Percentiles rank a stretch among this genome's conserved stretches.
Evolutionary conservation across 495 filamentous ascomycete species (phyloP).

Genomic region (Venustampulla echinocandica): DNA sequence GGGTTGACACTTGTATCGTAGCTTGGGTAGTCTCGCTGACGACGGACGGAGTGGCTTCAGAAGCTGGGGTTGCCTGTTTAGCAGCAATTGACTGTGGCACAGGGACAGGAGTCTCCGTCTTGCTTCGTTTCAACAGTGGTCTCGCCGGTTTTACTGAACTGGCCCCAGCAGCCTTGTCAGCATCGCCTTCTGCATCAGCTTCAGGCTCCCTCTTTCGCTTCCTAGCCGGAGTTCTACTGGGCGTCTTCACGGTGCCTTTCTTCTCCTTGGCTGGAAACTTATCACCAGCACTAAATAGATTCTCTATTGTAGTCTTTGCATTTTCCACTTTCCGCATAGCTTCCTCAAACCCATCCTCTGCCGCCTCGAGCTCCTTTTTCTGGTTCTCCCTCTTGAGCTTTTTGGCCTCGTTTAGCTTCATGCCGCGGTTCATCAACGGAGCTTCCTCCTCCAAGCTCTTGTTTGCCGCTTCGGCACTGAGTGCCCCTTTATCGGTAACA

Average conservation of each 20-base stretch:
- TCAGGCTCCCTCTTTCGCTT: conserved; percentile 48
- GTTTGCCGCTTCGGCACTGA: conserved; percentile 34
- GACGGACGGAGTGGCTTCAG: neutral
- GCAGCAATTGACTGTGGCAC: conserved; percentile 26
- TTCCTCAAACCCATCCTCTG: conserved; percentile 51
- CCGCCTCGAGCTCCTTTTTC: conserved; percentile 43
- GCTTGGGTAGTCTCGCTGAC: neutral
- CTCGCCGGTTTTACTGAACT: conserved; percentile 20
- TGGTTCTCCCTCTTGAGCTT: conserved; percentile 74
- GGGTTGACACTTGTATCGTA: neutral
- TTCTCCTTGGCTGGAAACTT: conserved; percentile 15
- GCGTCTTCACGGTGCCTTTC: conserved; percentile 14
- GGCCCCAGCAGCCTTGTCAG: conserved; percentile 31
- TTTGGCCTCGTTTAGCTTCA: conserved; percentile 89
- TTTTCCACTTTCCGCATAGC: conserved; percentile 46
- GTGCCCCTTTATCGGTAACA: conserved; percentile 38
- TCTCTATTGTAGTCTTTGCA: conserved; percentile 39
- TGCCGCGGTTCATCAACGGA: conserved; percentile 69
- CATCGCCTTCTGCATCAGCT: conserved; percentile 28
- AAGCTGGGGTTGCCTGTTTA: conserved; percentile 9
- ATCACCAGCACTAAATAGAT: conserved; percentile 28
- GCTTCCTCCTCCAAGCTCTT: conserved; percentile 38
- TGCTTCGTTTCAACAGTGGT: conserved; percentile 43
- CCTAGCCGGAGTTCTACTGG: conserved; percentile 25
- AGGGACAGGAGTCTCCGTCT: conserved; percentile 46